Base-by-base conservation (phyloP, 768 basidiomycete species). In the Collybia sp. region DNA sequence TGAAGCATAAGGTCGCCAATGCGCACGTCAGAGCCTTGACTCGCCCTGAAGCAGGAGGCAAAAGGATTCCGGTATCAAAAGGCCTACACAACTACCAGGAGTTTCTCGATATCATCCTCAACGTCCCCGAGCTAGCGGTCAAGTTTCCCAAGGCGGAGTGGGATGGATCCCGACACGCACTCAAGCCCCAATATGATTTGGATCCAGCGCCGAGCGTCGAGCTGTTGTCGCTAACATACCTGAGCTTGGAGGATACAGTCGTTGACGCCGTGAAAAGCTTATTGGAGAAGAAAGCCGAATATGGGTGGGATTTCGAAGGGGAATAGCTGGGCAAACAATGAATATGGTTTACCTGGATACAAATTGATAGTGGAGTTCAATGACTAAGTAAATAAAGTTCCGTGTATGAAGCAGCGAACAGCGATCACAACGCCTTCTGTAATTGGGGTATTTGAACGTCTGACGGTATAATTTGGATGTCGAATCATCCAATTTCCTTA, bases 141-240 rank as follows among this genome's bases (percentile, higher is more conserved):
- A 12, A 43, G 17, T 43, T 43, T 20, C 42, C 42, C 11, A 25
- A 43, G 12, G 42, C 42, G 25, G 18, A 18, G 11, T 43, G 42
- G 42, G 42, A 12, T 6, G 42, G 30, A 30, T 25, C 42, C 25
- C 25, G 25, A 25, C 25, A 43, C 42, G n/a, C 30, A 13, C 12
- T 18, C 13, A 18, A n/a, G 16, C 10, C 32, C 25, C 18, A 17
- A 12, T 43, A 43, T 17, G 42, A 18, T 13, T 18, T 43, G 12
- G 42, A 43, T 32, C 4, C 42, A 25, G 30, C 42, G 18, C n/a
- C 32, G n/a, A 43, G 42, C 42, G n/a, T 30, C 13, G 42, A 43
- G 8, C 5, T 43, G 12, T 31, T 30, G 30, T 20, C 25, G 12
- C 25, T 43, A 6, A 17, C 25, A 15, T 43, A 43, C 17, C 42